Conservation (phyloP, 2,329 filamentous ascomycete genomes). For the Phaeosphaeriaceae sp. region DNA sequence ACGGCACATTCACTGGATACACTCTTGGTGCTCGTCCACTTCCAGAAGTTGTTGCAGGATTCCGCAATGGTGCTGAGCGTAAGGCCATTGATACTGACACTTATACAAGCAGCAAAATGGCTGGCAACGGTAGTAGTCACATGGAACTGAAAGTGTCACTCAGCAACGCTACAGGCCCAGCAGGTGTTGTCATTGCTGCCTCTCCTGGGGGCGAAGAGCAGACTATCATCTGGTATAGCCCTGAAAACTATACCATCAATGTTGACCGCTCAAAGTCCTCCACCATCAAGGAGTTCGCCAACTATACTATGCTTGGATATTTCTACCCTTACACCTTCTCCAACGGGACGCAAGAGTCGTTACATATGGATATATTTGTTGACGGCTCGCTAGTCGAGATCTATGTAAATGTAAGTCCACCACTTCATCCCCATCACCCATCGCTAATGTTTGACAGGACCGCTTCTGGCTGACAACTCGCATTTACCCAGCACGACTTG, state of each 20-base stretch:
- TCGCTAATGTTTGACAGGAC: constrained; percentile 32
- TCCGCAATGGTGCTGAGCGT: constrained; percentile 38
- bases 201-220: constrained; percentile 53
- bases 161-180: constrained; percentile 47
- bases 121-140: constrained; percentile 41
- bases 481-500: constrained; percentile 54
- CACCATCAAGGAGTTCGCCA: constrained; percentile 50
- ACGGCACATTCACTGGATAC: constrained; percentile 52
- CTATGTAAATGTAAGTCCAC: constrained; percentile 49
- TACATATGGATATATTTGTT: constrained; percentile 54
- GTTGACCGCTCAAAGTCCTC: constrained; percentile 54
- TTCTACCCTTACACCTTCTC: constrained; percentile 54
- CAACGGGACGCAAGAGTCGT: constrained; percentile 45
- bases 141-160: constrained; percentile 52
- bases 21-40: constrained; percentile 55
- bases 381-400: constrained; percentile 57
- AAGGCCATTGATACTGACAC: constrained; percentile 25
- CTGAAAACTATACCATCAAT: constrained; percentile 54
- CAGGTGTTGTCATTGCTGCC: constrained; percentile 52
- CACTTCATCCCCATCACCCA: background rate
- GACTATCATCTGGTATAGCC: constrained; percentile 54
- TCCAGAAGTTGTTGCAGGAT: constrained; percentile 51
- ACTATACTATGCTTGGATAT: constrained; percentile 54
- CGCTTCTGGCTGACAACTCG: constrained; percentile 51
- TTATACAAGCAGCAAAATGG: constrained; percentile 30